Conservation (phyloP, 331 rosid genomes). For the Acacia pycnantha region DNA sequence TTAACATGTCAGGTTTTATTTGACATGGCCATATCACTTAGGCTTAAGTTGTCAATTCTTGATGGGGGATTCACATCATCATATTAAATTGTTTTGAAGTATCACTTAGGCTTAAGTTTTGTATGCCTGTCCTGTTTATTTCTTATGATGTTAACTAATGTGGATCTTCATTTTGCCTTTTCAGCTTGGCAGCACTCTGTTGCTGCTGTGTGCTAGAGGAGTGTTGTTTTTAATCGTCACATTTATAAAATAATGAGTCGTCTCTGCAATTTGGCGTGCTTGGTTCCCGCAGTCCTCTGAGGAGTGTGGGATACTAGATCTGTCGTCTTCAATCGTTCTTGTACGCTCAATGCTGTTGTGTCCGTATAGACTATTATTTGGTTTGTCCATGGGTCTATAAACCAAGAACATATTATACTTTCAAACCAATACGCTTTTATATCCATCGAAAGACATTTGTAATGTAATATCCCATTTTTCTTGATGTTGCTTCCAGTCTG, state of each 20-base stretch:
- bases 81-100: conserved; percentile 11
- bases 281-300: conserved; percentile 13
- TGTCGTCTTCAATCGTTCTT: neutral
- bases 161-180: conserved; percentile 11
- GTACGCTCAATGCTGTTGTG: neutral
- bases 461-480: neutral
- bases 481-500: neutral
- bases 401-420: neutral
- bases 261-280: conserved; percentile 12
- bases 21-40: neutral
- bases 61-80: neutral
- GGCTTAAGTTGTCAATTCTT: conserved; percentile 3
- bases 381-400: conserved; percentile 20
- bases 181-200: conserved; percentile 86
- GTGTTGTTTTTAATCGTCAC: conserved; percentile 47
- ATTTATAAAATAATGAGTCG: neutral
- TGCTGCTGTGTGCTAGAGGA: conserved; percentile 94
- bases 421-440: neutral
- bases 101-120: neutral
- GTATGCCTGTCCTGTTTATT: neutral
- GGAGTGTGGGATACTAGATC: neutral
- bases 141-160: conserved; percentile 8
- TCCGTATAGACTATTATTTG: conserved; percentile 18
- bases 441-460: neutral
- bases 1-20: neutral